Base-by-base conservation (phyloP, 2,329 filamentous ascomycete genomes). In the Fusarium poae region DNA sequence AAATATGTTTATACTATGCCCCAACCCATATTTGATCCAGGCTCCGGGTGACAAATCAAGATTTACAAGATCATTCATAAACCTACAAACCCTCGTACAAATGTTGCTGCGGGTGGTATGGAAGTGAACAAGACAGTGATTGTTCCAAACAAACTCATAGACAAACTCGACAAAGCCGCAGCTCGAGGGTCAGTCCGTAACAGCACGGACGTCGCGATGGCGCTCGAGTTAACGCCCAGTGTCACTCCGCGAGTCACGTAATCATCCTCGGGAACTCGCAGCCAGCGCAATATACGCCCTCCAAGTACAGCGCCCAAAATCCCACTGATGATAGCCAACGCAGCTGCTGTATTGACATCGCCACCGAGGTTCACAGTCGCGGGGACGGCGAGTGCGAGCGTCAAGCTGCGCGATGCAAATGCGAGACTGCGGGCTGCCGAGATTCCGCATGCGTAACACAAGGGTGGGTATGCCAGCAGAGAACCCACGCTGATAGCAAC, bases 161-260 rank as follows among this genome's bases (percentile, higher is more conserved):
- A 85, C 25, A 90, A 75, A 67, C 85, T 88, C 20, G 85, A 86
- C 51, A 89, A 77, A 20, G 88, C 86, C 1, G 87, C 88, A 8
- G 86, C 87, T 43, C 87, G 81, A 1, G 86, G 86, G 65, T 89
- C 87, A 1, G 83, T 84, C 3, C 82, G 79, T 3, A 89, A 75
- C 3, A 89, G 77, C 34, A 88, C 73, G 0, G 88, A 86, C 5
- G 87, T 89, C 2, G 82, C 86, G 39, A 89, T 86, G 8, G 87
- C 87, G 6, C 84, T 86, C 0, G 86, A 87, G 72, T 89, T 89
- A 3, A 84, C 85, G 6, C 87, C 87, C n/a, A 89, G 75, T 2
- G 86, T 86, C 6, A 90, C 85, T 12, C 88, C 87, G n/a, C 86
- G 79, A 2, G 86, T 89, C 34, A 89, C 86, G 63, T 89, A 90